These are phyloP conservation scores for baker's yeast (Saccharomyces cerevisiae) DNA, from an alignment of 805 yeast genomes.

Conservation along the genomic window DNA sequence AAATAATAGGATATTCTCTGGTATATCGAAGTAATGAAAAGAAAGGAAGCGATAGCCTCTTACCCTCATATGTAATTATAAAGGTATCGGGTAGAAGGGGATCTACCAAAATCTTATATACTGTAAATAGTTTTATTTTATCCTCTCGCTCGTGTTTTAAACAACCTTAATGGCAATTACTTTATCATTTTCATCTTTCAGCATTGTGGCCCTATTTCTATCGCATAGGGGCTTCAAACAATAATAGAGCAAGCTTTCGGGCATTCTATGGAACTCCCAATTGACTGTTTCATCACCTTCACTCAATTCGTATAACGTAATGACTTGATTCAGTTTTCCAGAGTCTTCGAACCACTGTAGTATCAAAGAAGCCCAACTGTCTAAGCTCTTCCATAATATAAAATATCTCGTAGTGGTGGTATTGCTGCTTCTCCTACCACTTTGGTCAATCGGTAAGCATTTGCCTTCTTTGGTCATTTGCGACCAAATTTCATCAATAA, in stretches of 20 bases:
- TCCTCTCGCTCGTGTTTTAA: conserved; percentile 15
- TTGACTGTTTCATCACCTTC: conserved; percentile 50
- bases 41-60: neutral
- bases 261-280: conserved; percentile 58
- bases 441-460: neutral
- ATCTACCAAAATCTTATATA: neutral
- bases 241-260: conserved; percentile 43
- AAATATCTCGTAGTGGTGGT: conserved; percentile 17
- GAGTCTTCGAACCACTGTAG: conserved; percentile 66
- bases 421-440: neutral
- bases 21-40: neutral
- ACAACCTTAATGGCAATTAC: conserved; percentile 74
- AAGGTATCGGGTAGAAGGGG: conserved; percentile 1
- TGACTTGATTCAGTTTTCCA: conserved; percentile 68
- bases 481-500: conserved; percentile 46
- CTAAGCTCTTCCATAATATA: conserved; percentile 61
- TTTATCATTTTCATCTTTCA: conserved; percentile 57
- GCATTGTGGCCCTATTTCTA: conserved; percentile 62
- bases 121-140: neutral
- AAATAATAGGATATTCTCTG: conserved; percentile 35
- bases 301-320: conserved; percentile 75
- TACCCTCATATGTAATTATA: conserved; percentile 5
- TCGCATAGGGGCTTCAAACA: conserved; percentile 53
- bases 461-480: conserved; percentile 47
- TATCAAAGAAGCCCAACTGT: conserved; percentile 58